Conservation (phyloP, 2,329 filamentous ascomycete genomes). For the Microcyclospora pomicola region DNA sequence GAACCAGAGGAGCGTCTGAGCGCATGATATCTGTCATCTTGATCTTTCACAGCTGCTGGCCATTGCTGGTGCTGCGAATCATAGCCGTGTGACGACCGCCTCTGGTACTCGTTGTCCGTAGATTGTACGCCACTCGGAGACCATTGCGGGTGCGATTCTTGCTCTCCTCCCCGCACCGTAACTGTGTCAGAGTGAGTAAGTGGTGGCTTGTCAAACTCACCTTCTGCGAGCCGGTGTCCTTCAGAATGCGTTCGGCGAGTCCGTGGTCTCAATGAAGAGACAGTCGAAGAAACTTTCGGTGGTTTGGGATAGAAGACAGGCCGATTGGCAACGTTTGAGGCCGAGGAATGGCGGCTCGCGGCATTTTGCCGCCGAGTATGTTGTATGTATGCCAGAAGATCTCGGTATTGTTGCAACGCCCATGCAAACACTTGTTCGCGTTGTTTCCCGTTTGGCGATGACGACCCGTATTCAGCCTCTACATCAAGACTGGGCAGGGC, state of each 20-base stretch:
- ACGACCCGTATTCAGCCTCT: constrained; percentile 25
- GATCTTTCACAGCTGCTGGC: constrained; percentile 2
- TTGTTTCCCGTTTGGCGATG: constrained; percentile 29
- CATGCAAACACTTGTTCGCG: constrained; percentile 33
- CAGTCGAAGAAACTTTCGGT: constrained; percentile 41
- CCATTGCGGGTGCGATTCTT: constrained; percentile 5
- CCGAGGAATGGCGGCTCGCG: too few species aligned
- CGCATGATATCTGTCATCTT: constrained; percentile 8
- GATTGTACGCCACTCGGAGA: constrained; percentile 10
- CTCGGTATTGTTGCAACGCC: constrained; percentile 35
- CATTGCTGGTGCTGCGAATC: constrained; percentile 2
- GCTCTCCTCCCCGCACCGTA: too few species aligned
- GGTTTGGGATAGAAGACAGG: constrained; percentile 49
- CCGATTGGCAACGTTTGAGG: constrained; percentile 30
- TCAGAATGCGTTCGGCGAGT: neutral
- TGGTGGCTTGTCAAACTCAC: too few species aligned
- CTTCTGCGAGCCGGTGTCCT: neutral
- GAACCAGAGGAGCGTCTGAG: constrained; percentile 19
- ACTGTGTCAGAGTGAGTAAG: too few species aligned
- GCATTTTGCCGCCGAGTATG: constrained; percentile 29
- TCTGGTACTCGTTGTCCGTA: constrained; percentile 11
- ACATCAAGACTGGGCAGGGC: neutral
- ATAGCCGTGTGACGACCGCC: constrained; percentile 12
- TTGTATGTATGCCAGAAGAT: constrained; percentile 35
- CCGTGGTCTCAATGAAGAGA: constrained; percentile 26